Conservation (phyloP, 352 stramenopile species). For the Phytophthora tentaculata region DNA sequence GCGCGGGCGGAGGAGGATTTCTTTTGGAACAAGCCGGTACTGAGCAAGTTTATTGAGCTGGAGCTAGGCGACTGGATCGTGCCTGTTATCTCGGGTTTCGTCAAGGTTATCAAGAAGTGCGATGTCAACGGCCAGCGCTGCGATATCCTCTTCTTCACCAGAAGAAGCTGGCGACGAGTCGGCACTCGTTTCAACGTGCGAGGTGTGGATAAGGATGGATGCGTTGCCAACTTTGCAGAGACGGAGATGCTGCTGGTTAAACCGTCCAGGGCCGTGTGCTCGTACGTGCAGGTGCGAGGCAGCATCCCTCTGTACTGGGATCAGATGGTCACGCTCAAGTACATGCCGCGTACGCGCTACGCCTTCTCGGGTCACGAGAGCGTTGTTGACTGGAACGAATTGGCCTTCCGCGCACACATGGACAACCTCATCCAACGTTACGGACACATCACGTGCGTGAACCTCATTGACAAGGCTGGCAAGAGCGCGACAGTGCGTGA, state of each 20-base stretch:
- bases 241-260: constrained; percentile 91
- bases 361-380: constrained; percentile 51
- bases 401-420: constrained; percentile 62
- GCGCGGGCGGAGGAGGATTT: constrained; percentile 89
- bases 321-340: constrained; percentile 90
- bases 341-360: constrained; percentile 90
- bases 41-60: constrained; percentile 56
- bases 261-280: constrained; percentile 47
- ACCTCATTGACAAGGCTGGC: constrained; percentile 94
- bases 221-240: constrained; percentile 96
- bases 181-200: constrained; percentile 93
- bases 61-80: constrained; percentile 78
- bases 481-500: constrained; percentile 80
- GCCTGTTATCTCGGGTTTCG: constrained; percentile 80
- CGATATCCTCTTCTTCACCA: constrained; percentile 79
- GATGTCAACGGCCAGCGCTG: constrained; percentile 61
- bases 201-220: constrained; percentile 89
- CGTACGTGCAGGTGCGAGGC: constrained; percentile 91
- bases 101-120: constrained; percentile 62
- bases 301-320: constrained; percentile 96
- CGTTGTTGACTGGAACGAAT: constrained; percentile 60
- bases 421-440: constrained; percentile 76
- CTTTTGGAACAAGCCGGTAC: constrained; percentile 92
- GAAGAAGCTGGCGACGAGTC: constrained; percentile 80
- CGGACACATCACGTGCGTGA: constrained; percentile 90